Evolutionary conservation across 345 rosid genomes (phyloP).

Genomic region (Mercurialis annua): DNA sequence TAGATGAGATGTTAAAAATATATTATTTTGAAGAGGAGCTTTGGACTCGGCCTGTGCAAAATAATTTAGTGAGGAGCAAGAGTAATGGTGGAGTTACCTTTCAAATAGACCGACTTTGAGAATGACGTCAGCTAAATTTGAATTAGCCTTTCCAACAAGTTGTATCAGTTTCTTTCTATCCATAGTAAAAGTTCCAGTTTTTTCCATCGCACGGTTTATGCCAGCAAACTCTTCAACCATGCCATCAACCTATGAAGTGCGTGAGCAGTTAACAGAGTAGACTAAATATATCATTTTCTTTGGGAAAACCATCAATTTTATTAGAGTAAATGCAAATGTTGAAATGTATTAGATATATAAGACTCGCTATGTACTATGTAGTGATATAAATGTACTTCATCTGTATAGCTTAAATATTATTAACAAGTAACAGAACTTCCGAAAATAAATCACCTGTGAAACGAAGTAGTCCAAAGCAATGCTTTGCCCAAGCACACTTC

Average conservation of each 20-base stretch:
- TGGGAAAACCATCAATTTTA: not conserved
- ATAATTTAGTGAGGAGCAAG: not conserved
- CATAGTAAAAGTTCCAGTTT: constrained; percentile 93
- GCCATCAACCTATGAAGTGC: constrained; percentile 70
- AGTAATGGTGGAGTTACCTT: constrained; percentile 41
- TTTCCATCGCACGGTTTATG: constrained; percentile 84
- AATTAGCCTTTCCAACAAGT: constrained; percentile 95
- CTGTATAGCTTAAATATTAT: not conserved
- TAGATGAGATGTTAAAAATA: not conserved
- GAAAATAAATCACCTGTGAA: constrained; percentile 56
- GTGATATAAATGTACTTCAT: not conserved
- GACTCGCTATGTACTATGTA: not conserved
- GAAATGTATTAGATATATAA: not conserved
- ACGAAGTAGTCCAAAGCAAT: constrained; percentile 93
- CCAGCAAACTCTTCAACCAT: constrained; percentile 95
- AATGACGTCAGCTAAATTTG: constrained; percentile 89
- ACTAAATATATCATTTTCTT: not conserved
- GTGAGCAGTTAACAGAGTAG: not conserved
- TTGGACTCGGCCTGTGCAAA: not conserved
- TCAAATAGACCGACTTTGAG: constrained; percentile 96
- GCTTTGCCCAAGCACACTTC: constrained; percentile 94
- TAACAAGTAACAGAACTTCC: not conserved
- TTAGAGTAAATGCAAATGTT: not conserved
- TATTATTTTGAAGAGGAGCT: not conserved
- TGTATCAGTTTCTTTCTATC: constrained; percentile 81